Evolutionary conservation across 306 rosid genomes (phyloP), one percentile per base, ranked within the genome.

Genomic region (Alnus glutinosa): DNA sequence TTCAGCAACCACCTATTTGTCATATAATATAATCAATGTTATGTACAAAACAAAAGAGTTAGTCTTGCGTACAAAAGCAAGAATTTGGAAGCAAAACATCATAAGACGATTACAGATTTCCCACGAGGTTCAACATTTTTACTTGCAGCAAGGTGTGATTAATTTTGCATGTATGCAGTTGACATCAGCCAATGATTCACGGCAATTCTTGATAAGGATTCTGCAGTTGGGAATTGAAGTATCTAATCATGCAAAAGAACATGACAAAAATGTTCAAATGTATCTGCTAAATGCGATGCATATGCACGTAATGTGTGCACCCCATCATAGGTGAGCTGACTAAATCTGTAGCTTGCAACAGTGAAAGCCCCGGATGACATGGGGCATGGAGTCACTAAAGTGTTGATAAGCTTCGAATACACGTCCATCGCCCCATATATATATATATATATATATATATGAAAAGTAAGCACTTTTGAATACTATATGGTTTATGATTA

Each of bases 401-500:
- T 79, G 46, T 42, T 42, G 87, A 85, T 85, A 74, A 79, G 76
- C 51, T 55, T 59, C 46, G 18, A 61, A 23, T 15, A 80, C 71
- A 71, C 1, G 15, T n/a, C 1, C 15, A 15, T 54, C 9, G 23
- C 12, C 49, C 49, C 34, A 23, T 2, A 34, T 34, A 34, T 34
- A 42, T 39, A 39, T 39, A 34, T 34, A 42, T 39, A 39, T 39
- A 39, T 42, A 42, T 42, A 42, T 42, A 23, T 49, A 16, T 42
- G 34, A 39, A 80, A 47, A 32, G 49, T 54, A 51, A 18, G 36
- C 70, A 44, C 30, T 59, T 54, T 37, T 28, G 74, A 59, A 77
- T 18, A 71, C 55, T 49, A 39, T n/a, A 57, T 28, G 55, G 32
- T 16, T 80, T 42, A 3, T 2, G 19, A 11, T 13, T 23, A 3